Conservation (phyloP, 257 asterid species). For the Solanum chiquidenum region DNA sequence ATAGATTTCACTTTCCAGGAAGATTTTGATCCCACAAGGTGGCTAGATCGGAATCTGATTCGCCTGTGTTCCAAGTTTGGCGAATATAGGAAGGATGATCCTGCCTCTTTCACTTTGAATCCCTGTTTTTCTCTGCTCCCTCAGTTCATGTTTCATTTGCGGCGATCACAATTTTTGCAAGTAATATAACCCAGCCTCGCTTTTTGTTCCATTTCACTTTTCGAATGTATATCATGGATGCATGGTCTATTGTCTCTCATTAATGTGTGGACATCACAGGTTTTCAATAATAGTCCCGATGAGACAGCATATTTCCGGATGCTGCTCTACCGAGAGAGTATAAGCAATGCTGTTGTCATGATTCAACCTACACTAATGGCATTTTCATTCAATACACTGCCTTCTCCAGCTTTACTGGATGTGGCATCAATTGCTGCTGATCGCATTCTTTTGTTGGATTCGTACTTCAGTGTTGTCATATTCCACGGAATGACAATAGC, state of each 20-base stretch:
- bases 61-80: constrained; percentile 95
- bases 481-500: constrained; percentile 98
- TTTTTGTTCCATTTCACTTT: neutral
- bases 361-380: constrained; percentile 89
- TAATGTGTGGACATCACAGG: constrained; percentile 33
- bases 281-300: constrained; percentile 94
- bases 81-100: constrained; percentile 92
- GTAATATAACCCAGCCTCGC: constrained; percentile 20
- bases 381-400: constrained; percentile 74
- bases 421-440: constrained; percentile 87
- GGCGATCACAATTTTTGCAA: constrained; percentile 96
- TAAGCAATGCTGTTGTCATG: constrained; percentile 91
- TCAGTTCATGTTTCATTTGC: constrained; percentile 91
- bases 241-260: neutral
- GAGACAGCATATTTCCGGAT: constrained; percentile 98
- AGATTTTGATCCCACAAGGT: constrained; percentile 86
- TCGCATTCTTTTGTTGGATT: constrained; percentile 84
- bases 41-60: constrained; percentile 92
- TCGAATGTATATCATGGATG: neutral
- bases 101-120: constrained; percentile 73
- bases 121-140: constrained; percentile 81
- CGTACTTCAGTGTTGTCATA: constrained; percentile 84
- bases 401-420: constrained; percentile 85
- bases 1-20: constrained; percentile 41
- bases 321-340: constrained; percentile 79